These are phyloP conservation scores for Cephalotrichum gorgonifer DNA, from an alignment of 2,329 filamentous ascomycete species.

Conservation along the genomic window DNA sequence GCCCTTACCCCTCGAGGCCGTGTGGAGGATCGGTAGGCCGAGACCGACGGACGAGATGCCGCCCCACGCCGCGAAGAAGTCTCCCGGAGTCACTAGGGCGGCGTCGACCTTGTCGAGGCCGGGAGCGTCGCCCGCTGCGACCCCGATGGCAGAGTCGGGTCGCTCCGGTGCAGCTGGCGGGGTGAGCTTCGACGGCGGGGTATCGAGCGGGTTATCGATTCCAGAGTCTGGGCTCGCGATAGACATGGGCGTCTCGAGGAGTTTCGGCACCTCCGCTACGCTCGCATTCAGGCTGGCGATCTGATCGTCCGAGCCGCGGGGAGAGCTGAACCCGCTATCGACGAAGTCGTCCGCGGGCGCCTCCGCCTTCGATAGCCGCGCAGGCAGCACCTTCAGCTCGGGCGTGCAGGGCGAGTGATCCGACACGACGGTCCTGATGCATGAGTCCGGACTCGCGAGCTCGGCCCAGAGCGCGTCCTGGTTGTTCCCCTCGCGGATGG, in stretches of 20 bases:
- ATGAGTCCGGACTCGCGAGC: conserved; percentile 57
- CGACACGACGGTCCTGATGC: conserved; percentile 84
- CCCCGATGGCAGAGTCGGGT: conserved; percentile 41
- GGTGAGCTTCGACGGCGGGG: conserved; percentile 28
- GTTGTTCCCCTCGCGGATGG: conserved; percentile 72
- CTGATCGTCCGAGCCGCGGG: not conserved
- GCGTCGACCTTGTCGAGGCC: conserved; percentile 9
- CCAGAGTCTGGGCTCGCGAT: not conserved
- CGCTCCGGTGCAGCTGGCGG: not conserved
- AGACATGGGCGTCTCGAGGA: not conserved
- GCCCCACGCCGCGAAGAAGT: conserved; percentile 96
- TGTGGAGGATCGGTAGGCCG: conserved; percentile 84
- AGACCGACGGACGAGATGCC: conserved; percentile 91
- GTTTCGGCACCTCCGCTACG: not conserved
- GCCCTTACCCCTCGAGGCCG: conserved; percentile 42
- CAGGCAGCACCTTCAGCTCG: conserved; percentile 54
- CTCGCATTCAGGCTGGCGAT: not conserved
- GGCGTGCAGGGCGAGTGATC: conserved; percentile 97
- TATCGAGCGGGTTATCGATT: not conserved
- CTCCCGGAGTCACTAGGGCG: conserved; percentile 41
- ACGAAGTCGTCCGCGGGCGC: not conserved
- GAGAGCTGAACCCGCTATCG: not conserved
- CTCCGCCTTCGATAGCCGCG: not conserved
- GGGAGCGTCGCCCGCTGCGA: conserved; percentile 22
- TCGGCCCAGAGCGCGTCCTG: conserved; percentile 84